These are phyloP conservation scores for Oryza glumipatula DNA, from an alignment of 176 grass and related monocot genomes.

Conservation along the genomic window DNA sequence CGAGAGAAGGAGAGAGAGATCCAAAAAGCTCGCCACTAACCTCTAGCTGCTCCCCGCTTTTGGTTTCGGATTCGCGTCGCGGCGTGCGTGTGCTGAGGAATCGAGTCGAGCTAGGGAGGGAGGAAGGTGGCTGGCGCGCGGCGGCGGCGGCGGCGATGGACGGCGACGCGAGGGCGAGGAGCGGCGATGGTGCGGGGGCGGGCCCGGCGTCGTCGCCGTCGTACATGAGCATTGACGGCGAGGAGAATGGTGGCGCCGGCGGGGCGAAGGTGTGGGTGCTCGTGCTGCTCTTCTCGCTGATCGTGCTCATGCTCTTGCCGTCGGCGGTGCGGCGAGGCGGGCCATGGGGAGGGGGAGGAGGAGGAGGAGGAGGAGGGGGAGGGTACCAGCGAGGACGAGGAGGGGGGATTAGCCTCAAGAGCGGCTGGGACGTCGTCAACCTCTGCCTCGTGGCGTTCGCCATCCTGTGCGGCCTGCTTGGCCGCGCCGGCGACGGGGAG, in stretches of 20 bases:
- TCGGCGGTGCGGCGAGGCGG: conserved; percentile 51
- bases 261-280: conserved; percentile 71
- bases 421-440: conserved; percentile 84
- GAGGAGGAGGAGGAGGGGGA: background rate
- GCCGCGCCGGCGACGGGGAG: conserved; percentile 46
- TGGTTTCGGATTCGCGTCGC: conserved; percentile 25
- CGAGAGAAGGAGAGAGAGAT: background rate
- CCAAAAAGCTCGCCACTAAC: conserved; percentile 23
- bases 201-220: background rate
- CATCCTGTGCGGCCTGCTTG: conserved; percentile 83
- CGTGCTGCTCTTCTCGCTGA: conserved; percentile 48
- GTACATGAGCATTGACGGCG: conserved; percentile 34
- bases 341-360: background rate
- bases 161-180: background rate
- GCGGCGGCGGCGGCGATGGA: conserved; percentile 20
- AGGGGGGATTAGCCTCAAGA: conserved; percentile 55
- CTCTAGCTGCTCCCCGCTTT: conserved; percentile 34
- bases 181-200: background rate
- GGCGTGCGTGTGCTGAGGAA: background rate
- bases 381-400: conserved; percentile 10
- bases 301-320: conserved; percentile 45
- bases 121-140: background rate
- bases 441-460: conserved; percentile 80
- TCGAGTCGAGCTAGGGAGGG: too few relatives aligned
- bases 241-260: conserved; percentile 42